Evolutionary conservation across 805 yeast species (phyloP), one percentile per base, ranked within the genome.

Genomic region (Monosporozyma servazzii): DNA sequence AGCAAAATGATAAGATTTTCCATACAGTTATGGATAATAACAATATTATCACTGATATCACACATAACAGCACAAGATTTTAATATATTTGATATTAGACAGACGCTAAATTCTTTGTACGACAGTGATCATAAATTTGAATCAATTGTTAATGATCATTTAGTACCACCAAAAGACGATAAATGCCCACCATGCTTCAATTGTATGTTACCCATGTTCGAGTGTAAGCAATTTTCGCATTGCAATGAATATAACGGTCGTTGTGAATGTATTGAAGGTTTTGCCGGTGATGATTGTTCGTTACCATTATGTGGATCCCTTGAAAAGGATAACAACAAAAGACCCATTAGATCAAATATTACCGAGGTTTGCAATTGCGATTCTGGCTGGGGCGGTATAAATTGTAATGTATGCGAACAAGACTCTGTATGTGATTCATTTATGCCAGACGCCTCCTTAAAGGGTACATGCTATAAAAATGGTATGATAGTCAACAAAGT

Each of bases 311-410:
- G 99, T 72, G 99, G 98, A 1, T 75, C 88, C 0, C 73, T 90
- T 17, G 68, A 82, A 0, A 45, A 52, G 7, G 71, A 71, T 43
- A 71, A 73, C 51, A 63, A 67, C 39, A 54, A 62, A 27, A 75
- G 98, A 52, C 96, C 96, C 0, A 58, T 76, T 11, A 73, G 93
- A 61, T 69, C 78, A 5, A 71, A 71, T 21, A 77, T 75, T 13
- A 68, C 75, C 0, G 60, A 33, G 2, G 58, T 74, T 0, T 93
- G 99, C 69, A 71, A 71, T 0, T 91, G 99, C 70, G 77, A 78
- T 48, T 75, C 75, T 3, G 99, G 99, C 3, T 93, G 99, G 99
- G 71, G 74, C 4, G 98, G 99, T 44, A 85, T 93, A 63, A 93
- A 93, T 64, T 93, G 99, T 75, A 93, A 86, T 62, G 68, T 93